phyloP scores from a whole-genome alignment of 2,329 filamentous ascomycete genomes.

The Monilinia laxa region DNA sequence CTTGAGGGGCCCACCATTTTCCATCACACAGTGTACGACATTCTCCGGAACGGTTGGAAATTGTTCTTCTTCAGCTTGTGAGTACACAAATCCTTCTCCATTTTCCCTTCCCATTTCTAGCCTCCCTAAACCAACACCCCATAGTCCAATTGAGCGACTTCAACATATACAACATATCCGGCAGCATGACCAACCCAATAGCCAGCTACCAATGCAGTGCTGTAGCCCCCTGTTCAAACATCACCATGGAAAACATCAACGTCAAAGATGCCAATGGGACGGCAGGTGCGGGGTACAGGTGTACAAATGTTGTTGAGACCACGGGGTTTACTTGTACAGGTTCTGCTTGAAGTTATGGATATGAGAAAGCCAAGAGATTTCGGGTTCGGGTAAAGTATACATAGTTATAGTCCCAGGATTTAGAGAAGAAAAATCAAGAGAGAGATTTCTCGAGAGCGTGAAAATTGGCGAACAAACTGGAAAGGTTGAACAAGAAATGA shows the following conservation, averaged over 20 bases:
- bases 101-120: neutral
- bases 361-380: no score
- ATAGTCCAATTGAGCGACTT: constrained; percentile 8
- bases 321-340: constrained; percentile 15
- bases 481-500: neutral
- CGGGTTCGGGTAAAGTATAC: neutral
- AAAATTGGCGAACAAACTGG: no score
- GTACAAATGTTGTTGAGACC: constrained; percentile 15
- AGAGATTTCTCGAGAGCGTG: no score
- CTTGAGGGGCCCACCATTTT: constrained; percentile 29
- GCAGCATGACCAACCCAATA: constrained; percentile 14
- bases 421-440: no score
- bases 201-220: constrained; percentile 15
- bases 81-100: neutral
- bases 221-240: constrained; percentile 8
- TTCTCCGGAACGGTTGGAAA: constrained; percentile 43
- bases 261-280: constrained; percentile 4
- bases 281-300: constrained; percentile 9
- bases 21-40: constrained; percentile 45
- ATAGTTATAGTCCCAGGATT: no score
- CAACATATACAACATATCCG: constrained; percentile 14
- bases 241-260: constrained; percentile 15
- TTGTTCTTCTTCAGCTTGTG: constrained; percentile 41
- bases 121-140: neutral
- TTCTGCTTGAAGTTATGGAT: neutral